phyloP scores from a whole-genome alignment of 768 basidiomycete genomes.

The Fomitopsis serialis region DNA sequence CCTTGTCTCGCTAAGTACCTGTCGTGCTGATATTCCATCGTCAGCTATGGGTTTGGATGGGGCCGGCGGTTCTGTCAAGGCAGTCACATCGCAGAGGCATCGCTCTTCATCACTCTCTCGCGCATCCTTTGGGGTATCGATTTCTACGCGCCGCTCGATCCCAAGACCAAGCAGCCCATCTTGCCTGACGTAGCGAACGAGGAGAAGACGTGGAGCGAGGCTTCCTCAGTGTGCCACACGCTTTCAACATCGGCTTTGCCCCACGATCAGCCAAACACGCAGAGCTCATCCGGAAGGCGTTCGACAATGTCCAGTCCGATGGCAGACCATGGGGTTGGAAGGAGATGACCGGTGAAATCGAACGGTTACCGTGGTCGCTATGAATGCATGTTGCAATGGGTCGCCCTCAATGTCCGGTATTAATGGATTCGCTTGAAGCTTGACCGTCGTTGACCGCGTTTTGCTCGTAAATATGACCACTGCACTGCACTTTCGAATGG shows the following conservation, averaged over 20 bases:
- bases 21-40: not conserved
- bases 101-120: conserved; percentile 11
- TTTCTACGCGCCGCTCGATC: conserved; percentile 1
- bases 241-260: conserved; percentile 1
- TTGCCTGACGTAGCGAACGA: conserved; percentile 7
- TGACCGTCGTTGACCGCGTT: too few relatives aligned
- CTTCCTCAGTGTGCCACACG: conserved; percentile 2
- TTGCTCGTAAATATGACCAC: too few relatives aligned
- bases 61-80: conserved; percentile 16
- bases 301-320: not conserved
- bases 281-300: not conserved
- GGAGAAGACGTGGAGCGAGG: conserved; percentile 5
- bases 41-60: conserved; percentile 14
- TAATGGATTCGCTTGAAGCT: too few relatives aligned
- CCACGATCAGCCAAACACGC: conserved; percentile 1
- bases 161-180: not conserved
- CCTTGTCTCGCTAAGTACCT: not conserved
- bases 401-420: too few relatives aligned
- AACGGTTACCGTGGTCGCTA: too few relatives aligned
- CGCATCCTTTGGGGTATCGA: conserved; percentile 6
- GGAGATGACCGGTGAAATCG: not conserved
- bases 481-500: too few relatives aligned
- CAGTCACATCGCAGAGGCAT: conserved; percentile 11
- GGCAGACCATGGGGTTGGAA: not conserved
- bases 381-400: too few relatives aligned